Percentiles rank a stretch among this genome's conserved stretches.
phyloP scores from a whole-genome alignment of 2,329 filamentous ascomycete genomes.

The Zymoseptoria ardabiliae region DNA sequence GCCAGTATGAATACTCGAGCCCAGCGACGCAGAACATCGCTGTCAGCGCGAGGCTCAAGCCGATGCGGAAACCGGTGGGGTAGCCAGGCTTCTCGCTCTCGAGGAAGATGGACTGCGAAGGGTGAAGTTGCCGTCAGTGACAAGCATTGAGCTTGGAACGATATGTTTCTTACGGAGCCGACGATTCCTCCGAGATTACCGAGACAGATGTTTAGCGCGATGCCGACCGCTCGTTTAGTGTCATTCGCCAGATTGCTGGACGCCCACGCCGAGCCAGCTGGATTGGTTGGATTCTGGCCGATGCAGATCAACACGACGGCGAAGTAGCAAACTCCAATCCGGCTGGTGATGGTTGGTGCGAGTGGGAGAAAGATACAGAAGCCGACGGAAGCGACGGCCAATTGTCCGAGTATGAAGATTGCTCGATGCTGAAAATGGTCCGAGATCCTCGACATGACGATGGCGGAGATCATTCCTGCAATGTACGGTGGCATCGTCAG shows the following conservation, averaged over 20 bases:
- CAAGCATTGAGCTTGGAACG: too few species aligned
- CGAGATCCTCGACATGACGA: constrained; percentile 44
- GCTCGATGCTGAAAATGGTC: constrained; percentile 52
- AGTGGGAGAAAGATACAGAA: constrained; percentile 17
- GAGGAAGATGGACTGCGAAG: constrained; percentile 27
- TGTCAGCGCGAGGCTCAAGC: constrained; percentile 19
- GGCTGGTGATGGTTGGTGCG: constrained; percentile 14
- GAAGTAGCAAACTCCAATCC: constrained; percentile 38
- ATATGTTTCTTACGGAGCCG: too few species aligned
- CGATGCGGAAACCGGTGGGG: constrained; percentile 29
- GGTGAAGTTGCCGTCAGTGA: too few species aligned
- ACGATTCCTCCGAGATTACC: constrained; percentile 39
- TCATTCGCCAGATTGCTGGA: constrained; percentile 27
- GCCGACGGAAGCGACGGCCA: constrained; percentile 14
- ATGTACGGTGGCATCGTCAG: constrained; percentile 27
- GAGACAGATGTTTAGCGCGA: constrained; percentile 35
- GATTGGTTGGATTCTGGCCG: constrained; percentile 21
- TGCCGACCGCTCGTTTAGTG: constrained; percentile 32
- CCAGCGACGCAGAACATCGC: constrained; percentile 19
- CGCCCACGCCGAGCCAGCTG: constrained; percentile 24
- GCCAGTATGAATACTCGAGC: constrained; percentile 25
- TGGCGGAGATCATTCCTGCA: constrained; percentile 26
- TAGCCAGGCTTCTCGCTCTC: constrained; percentile 30
- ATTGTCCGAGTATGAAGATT: constrained; percentile 45
- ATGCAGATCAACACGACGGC: constrained; percentile 22